These are phyloP conservation scores for Talaromyces sp. DNA, from an alignment of 2,329 filamentous ascomycete species.

Conservation along the genomic window DNA sequence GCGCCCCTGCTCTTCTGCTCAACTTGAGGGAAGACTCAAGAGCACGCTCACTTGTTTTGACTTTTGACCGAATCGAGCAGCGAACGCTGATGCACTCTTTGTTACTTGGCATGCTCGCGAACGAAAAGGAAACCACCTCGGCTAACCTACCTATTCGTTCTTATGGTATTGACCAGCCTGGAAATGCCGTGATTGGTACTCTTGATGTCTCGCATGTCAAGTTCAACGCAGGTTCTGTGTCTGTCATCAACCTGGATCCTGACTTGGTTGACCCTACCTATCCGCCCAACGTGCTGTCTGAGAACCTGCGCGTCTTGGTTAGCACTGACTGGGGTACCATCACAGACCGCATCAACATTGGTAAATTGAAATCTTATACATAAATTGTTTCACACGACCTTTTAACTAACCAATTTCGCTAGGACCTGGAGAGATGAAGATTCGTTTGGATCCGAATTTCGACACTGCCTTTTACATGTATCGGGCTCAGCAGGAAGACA, in stretches of 20 bases:
- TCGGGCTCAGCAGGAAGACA: conserved; percentile 69
- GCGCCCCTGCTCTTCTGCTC: conserved; percentile 64
- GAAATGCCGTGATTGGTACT: conserved; percentile 25
- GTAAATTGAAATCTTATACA: conserved; percentile 28
- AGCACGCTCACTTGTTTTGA: conserved; percentile 68
- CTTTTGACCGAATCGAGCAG: conserved; percentile 69
- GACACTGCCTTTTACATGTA: conserved; percentile 61
- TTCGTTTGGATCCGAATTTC: conserved; percentile 60
- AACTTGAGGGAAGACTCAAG: conserved; percentile 62
- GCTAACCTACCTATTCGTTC: conserved; percentile 63
- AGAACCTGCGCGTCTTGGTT: conserved; percentile 68
- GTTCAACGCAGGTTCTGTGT: conserved; percentile 32
- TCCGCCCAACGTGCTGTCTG: conserved; percentile 67
- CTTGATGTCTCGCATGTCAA: conserved; percentile 28
- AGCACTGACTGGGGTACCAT: conserved; percentile 72
- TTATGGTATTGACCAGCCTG: conserved; percentile 56
- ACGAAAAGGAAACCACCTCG: conserved; percentile 64
- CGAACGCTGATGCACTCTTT: conserved; percentile 66
- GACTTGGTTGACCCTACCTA: conserved; percentile 50
- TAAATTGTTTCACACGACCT: background rate
- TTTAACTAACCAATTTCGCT: conserved; percentile 14
- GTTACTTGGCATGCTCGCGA: conserved; percentile 66
- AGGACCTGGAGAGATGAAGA: conserved; percentile 65
- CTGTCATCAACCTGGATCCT: conserved; percentile 66
- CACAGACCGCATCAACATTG: conserved; percentile 77